Evolutionary conservation across 2,329 filamentous ascomycete genomes (phyloP), one percentile per base, ranked within the genome.

Genomic region (Epichloe gansuensis): DNA sequence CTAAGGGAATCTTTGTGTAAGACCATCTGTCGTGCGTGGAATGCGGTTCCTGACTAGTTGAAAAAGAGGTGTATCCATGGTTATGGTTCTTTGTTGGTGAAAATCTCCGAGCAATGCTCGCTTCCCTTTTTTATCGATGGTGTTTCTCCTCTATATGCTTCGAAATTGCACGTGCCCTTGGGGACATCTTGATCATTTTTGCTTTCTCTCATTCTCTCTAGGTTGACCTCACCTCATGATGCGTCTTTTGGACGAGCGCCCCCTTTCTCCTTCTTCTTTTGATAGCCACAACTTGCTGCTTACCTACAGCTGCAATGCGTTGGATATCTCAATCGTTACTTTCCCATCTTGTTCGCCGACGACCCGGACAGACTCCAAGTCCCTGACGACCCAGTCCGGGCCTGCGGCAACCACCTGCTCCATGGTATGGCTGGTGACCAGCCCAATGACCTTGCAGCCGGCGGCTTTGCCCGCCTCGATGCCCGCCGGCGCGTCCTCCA

Each of bases 401-500:
- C 81, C 84, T 4, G 89, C 88, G 46, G 77, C 80, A 55, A 76
- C 71, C 48, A 95, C 76, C 70, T 91, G 80, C 60, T 82, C 80
- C 46, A 84, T 72, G 28, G 78, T 81, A 70, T 95, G 91, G 63
- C 88, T 94, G 51, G 90, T 95, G 52, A 86, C 81, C 51, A 96
- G 71, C n/a, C 83, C 91, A 46, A 95, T 71, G 12, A 95, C 91
- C 63, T 80, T 83, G 72, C 86, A 95, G 2, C 89, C 90, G 9
- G 91, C 91, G 1, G 81, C 87, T 70, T 91, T 94, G 48, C 90
- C 91, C 31, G 90, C 82, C 58, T 72, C 76, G 63, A 95, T 88
- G 5, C 91, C 91, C 7, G 89, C 88, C 5, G 91, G 90, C 52
- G 88, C 88, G 71, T 96, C 91, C 70, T 96, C 91, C 39, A 95